phyloP scores from a whole-genome alignment of 371 early-diverging fungal species.

The Mortierella sp. region DNA sequence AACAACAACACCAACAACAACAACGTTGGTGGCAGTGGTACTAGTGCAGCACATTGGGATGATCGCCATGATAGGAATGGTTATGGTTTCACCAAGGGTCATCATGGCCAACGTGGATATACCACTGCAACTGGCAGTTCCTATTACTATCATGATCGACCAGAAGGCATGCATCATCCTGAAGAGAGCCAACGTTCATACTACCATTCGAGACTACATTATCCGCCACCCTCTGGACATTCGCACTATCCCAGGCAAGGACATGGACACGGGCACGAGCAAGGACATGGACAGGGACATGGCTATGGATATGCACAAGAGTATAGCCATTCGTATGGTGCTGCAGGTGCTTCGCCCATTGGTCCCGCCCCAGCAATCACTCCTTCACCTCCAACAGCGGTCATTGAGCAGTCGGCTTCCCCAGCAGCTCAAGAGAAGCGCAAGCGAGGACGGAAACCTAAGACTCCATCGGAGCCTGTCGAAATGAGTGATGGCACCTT shows the following conservation, averaged over 20 bases:
- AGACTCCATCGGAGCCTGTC: constrained; percentile 15
- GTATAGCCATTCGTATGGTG: constrained; percentile 2
- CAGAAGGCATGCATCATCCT: too few species aligned
- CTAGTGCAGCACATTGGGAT: neutral
- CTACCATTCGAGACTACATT: too few species aligned
- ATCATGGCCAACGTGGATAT: too few species aligned
- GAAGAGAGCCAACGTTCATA: too few species aligned
- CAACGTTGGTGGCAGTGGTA: neutral
- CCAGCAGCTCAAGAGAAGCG: constrained; percentile 10
- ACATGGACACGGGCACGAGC: too few species aligned
- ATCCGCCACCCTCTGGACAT: neutral
- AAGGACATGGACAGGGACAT: neutral
- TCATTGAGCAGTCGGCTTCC: neutral
- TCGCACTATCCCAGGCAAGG: too few species aligned
- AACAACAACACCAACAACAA: neutral
- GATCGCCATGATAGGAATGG: too few species aligned
- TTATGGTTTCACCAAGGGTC: too few species aligned
- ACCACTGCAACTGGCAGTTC: too few species aligned
- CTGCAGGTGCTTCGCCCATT: constrained; percentile 23
- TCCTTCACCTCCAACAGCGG: neutral
- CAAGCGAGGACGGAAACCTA: constrained; percentile 38
- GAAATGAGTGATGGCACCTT: constrained; percentile 2
- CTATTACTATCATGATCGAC: too few species aligned
- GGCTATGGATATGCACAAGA: neutral
- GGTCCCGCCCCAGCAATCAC: neutral